Conservation (phyloP, 345 rosid genomes). For the Gossypium stocksii region DNA sequence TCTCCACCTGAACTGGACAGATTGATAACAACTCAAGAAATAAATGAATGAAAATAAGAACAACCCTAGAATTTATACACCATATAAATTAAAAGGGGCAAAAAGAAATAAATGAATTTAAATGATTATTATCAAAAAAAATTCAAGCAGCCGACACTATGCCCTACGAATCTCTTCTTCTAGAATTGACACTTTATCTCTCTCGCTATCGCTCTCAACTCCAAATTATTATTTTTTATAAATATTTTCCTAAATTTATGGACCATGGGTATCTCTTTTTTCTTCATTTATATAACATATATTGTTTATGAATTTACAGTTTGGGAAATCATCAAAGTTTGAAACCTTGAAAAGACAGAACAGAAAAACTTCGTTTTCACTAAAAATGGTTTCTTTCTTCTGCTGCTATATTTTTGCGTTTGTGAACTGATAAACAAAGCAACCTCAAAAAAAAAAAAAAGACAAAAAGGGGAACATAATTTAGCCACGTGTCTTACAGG, state of each 20-base stretch:
- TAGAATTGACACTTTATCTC: neutral
- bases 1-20: neutral
- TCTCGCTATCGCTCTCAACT: neutral
- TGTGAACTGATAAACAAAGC: neutral
- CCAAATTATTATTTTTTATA: neutral
- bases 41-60: neutral
- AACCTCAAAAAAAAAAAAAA: neutral
- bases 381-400: neutral
- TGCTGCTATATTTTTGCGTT: neutral
- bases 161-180: constrained; percentile 1
- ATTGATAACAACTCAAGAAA: neutral
- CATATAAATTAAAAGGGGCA: neutral
- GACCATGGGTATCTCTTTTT: neutral
- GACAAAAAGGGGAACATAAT: neutral
- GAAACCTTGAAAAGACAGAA: neutral
- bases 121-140: neutral
- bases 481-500: neutral
- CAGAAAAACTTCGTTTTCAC: neutral
- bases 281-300: too few relatives aligned
- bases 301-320: neutral
- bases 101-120: neutral
- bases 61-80: neutral
- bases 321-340: neutral
- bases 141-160: neutral
- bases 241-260: neutral